Evolutionary conservation across 129 eudicot species (phyloP), one percentile per base, ranked within the genome.

Genomic region (Saposhnikovia divaricata): DNA sequence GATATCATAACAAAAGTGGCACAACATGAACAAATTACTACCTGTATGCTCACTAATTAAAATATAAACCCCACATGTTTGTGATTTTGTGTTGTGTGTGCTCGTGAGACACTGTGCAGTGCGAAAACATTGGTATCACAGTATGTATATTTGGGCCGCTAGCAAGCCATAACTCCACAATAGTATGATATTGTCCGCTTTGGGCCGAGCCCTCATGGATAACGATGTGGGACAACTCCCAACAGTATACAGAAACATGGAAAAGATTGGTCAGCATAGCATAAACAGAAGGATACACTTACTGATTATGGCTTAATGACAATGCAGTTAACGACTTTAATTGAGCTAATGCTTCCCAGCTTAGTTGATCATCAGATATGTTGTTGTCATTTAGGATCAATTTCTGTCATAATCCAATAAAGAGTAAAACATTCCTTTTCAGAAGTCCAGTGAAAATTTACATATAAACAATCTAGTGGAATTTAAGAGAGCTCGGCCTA

Each of bases 241-340:
- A 34, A 34, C 37, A 34, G 48, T 9, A n/a, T 23, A 43, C 2
- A 46, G 19, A 31, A 45, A 40, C 39, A 57, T 19, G 15, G 15
- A 10, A 61, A 61, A 19, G 34, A 61, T 61, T 61, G 14, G 69
- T 61, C 34, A 61, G 34, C 15, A 61, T n/a, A n/a, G 69, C 69
- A 61, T n/a, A 61, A 61, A 61, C 69, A 61, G 69, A 61, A 46
- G 6, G 44, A 74, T 10, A 28, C 74, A 51, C 97, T 80, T 89
- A 95, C 99, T 85, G 82, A 85, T 95, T 95, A 79, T 87, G 88
- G 83, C 75, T 90, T 81, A 95, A 75, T 77, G 96, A 89, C 68
- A 95, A 83, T 79, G 84, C 66, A 21, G 84, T 80, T 48, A 95
- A 90, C 78, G 87, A 84, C 82, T 81, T 92, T 80, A 95, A 81